phyloP scores from a whole-genome alignment of 306 rosid genomes.

The Senna tora region DNA sequence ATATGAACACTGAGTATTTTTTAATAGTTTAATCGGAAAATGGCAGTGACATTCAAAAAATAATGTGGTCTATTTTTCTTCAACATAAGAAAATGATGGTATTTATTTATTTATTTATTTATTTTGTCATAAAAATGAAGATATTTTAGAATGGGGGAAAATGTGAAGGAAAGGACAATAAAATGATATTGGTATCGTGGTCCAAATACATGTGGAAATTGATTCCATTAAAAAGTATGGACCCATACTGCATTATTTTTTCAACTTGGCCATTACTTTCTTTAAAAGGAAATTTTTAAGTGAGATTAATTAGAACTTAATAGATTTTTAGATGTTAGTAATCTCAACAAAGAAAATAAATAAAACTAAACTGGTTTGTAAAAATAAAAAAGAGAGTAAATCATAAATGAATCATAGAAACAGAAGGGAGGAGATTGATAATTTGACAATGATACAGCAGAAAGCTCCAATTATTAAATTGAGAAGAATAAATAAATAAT shows the following conservation, averaged over 20 bases:
- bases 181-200: background rate
- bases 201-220: background rate
- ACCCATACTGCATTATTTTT: background rate
- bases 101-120: too few species aligned
- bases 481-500: too few species aligned
- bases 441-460: background rate
- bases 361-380: background rate
- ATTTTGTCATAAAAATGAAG: too few species aligned
- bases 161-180: background rate
- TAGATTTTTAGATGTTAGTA: too few species aligned
- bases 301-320: too few species aligned
- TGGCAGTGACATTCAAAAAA: background rate
- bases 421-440: background rate
- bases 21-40: background rate
- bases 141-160: background rate
- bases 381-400: background rate
- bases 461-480: too few species aligned
- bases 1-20: background rate
- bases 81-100: too few species aligned
- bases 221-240: background rate
- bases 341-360: too few species aligned
- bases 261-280: background rate
- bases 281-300: background rate
- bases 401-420: too few species aligned
- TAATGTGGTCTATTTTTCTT: background rate